Evolutionary conservation across 2,329 filamentous ascomycete species (phyloP).

Genomic region (Ophiostoma perfectum): DNA sequence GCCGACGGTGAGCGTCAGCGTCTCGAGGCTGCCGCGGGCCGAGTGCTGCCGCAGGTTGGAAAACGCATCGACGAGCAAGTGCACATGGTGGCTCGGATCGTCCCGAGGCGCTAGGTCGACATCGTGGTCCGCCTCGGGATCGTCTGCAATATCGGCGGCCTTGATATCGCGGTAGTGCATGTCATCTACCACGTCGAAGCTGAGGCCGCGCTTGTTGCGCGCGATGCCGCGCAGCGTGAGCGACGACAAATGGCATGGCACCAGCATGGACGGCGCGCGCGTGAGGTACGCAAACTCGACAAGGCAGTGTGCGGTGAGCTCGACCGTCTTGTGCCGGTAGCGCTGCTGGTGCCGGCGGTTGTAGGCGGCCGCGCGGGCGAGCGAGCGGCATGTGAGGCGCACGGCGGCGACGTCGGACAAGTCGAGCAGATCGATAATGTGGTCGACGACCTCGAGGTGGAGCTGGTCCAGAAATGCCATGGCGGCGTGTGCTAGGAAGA

Average conservation of each 20-base stretch:
- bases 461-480: not conserved
- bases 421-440: not conserved
- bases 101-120: not conserved
- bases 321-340: not conserved
- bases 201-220: too few relatives aligned
- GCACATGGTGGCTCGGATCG: not conserved
- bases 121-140: not conserved
- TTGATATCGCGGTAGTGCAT: too few relatives aligned
- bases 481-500: too few relatives aligned
- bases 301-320: not conserved
- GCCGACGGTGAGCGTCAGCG: not conserved
- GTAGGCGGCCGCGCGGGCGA: not conserved
- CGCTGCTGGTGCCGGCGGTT: not conserved
- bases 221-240: not conserved
- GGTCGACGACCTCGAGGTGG: not conserved
- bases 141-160: too few relatives aligned
- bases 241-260: not conserved
- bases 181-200: too few relatives aligned
- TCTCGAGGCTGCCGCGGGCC: not conserved
- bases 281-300: not conserved
- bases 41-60: not conserved
- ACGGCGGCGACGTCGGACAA: not conserved
- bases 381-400: not conserved
- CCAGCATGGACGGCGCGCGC: not conserved
- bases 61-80: not conserved